Conservation (phyloP, 495 filamentous ascomycete genomes). For the Daldinia grandis region DNA sequence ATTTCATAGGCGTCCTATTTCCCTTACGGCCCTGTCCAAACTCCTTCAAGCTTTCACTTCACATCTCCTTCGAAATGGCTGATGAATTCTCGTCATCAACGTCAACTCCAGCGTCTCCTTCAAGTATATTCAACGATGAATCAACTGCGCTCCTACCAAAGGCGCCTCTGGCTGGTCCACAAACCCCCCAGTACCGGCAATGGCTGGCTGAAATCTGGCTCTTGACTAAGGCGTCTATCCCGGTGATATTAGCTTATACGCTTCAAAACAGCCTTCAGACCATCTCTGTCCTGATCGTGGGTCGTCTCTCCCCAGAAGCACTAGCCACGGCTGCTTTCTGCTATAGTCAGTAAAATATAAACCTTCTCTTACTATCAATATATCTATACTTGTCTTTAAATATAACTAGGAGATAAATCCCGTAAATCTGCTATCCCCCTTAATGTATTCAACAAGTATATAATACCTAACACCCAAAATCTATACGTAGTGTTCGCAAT, state of each 20-base stretch:
- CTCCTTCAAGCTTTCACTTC: not conserved
- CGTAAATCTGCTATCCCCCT: no score
- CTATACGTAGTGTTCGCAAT: slow-evolving; percentile 78
- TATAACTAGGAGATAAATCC: not conserved
- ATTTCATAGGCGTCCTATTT: not conserved
- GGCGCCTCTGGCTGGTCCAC: slow-evolving; percentile 18
- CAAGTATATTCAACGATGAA: slow-evolving; percentile 47
- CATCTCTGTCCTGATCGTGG: slow-evolving; percentile 80
- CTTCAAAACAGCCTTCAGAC: slow-evolving; percentile 92
- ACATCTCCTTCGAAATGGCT: slow-evolving; percentile 12
- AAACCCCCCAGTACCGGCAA: slow-evolving; percentile 30
- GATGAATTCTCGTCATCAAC: slow-evolving; percentile 15
- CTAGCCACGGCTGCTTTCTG: slow-evolving; percentile 87
- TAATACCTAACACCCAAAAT: slow-evolving; percentile 6
- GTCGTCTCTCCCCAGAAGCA: slow-evolving; percentile 80
- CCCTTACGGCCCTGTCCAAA: not conserved
- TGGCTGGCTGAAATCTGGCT: slow-evolving; percentile 71
- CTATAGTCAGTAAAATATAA: slow-evolving; percentile 56
- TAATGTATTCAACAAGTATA: no score
- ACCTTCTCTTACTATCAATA: not conserved
- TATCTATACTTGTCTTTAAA: not conserved
- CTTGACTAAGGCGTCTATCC: slow-evolving; percentile 73
- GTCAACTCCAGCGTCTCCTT: slow-evolving; percentile 12
- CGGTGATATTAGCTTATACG: slow-evolving; percentile 88
- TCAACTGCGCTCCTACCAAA: slow-evolving; percentile 61